phyloP scores from a whole-genome alignment of 108 stramenopile species.

The Stephanodiscus triporus region DNA sequence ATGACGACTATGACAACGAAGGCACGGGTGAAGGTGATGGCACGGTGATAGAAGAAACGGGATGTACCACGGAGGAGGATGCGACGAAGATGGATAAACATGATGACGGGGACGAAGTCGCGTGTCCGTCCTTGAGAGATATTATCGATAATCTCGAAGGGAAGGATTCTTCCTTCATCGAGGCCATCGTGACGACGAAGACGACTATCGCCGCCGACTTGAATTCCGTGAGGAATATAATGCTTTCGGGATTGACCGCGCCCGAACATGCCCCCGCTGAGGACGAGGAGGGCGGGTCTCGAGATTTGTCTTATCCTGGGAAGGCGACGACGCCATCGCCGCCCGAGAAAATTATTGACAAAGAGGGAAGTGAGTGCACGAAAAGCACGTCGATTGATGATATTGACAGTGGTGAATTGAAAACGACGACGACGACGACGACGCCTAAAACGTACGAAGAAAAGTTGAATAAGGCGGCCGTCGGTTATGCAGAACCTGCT shows the following conservation, averaged over 20 bases:
- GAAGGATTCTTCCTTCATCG: neutral
- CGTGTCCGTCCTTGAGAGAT: neutral
- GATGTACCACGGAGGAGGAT: too few species aligned
- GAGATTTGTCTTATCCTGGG: too few species aligned
- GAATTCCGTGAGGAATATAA: neutral
- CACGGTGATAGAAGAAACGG: neutral
- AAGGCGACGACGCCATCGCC: neutral
- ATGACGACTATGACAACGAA: neutral
- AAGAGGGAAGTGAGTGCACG: too few species aligned
- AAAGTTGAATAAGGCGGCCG: neutral
- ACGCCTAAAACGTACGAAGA: neutral
- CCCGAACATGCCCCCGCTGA: neutral
- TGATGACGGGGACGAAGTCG: neutral
- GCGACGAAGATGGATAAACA: too few species aligned
- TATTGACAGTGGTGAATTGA: neutral
- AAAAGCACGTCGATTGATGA: neutral
- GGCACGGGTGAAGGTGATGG: neutral
- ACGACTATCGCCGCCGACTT: neutral
- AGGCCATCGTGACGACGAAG: neutral
- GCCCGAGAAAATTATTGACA: neutral
- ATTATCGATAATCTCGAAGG: neutral
- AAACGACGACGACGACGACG: neutral
- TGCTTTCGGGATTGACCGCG: constrained; percentile 9
- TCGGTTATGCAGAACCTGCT: neutral
- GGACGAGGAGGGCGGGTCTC: too few species aligned